Percentiles rank a stretch among this genome's conserved stretches.
phyloP scores from a whole-genome alignment of 1,284 basidiomycete genomes.

The Boletus austroedulis region DNA sequence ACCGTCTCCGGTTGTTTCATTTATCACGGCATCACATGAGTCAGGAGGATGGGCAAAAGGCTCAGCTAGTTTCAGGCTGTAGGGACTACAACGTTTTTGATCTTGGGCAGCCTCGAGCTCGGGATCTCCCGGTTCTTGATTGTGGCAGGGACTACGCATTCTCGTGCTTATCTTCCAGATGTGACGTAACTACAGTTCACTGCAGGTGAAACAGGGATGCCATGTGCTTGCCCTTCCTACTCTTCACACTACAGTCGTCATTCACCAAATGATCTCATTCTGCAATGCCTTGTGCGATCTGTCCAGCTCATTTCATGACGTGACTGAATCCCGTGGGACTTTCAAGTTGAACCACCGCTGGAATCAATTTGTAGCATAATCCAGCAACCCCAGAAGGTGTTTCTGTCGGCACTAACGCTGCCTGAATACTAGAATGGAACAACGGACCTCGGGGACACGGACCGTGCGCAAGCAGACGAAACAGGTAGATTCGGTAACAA shows the following conservation, averaged over 20 bases:
- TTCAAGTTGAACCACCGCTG: too few relatives aligned
- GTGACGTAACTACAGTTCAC: not conserved
- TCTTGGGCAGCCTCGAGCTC: not conserved
- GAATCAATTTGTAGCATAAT: too few relatives aligned
- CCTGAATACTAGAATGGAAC: too few relatives aligned
- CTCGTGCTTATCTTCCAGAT: not conserved
- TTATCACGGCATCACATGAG: constrained; percentile 7
- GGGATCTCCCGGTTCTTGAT: not conserved
- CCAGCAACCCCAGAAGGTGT: too few relatives aligned
- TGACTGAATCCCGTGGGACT: too few relatives aligned
- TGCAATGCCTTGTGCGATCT: not conserved
- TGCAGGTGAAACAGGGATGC: not conserved
- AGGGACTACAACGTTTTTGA: too few relatives aligned
- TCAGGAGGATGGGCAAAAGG: not conserved
- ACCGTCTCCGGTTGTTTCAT: constrained; percentile 1
- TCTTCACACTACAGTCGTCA: not conserved
- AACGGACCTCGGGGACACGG: too few relatives aligned
- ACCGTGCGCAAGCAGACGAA: too few relatives aligned
- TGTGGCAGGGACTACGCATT: not conserved
- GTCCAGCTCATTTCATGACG: not conserved
- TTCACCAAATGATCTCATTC: not conserved
- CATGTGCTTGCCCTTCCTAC: not conserved
- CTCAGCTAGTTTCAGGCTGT: not conserved
- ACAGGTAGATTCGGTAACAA: not conserved
- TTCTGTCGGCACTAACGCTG: too few relatives aligned